phyloP scores from a whole-genome alignment of 2,329 filamentous ascomycete genomes.

The Trichoderma endophyticum region DNA sequence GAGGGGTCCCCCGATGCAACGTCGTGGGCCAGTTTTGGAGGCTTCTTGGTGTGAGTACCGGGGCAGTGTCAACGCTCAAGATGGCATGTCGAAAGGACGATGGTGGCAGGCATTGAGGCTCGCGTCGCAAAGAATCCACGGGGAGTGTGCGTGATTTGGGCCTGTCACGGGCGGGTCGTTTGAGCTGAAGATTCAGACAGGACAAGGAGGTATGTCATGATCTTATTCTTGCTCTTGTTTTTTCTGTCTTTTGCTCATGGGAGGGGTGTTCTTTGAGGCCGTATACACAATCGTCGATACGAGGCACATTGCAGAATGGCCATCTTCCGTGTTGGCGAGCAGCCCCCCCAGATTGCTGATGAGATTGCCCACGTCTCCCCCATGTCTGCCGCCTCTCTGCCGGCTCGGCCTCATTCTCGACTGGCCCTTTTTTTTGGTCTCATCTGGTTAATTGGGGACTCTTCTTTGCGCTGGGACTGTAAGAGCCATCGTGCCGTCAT shows the following conservation, averaged over 20 bases:
- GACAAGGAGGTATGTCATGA: not conserved
- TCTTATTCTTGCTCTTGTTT: not conserved
- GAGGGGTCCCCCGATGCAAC: not conserved
- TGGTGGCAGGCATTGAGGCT: not conserved
- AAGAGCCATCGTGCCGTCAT: not conserved
- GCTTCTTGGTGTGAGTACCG: not conserved
- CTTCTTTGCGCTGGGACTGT: not conserved
- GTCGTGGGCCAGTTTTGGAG: not conserved
- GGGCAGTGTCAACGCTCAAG: slow-evolving; percentile 1
- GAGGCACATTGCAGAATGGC: not conserved
- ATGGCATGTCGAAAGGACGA: not conserved
- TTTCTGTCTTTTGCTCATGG: not conserved
- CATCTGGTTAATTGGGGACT: not conserved
- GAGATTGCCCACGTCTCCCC: not conserved
- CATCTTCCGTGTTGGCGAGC: not conserved
- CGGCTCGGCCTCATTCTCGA: not conserved
- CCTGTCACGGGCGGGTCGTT: not conserved
- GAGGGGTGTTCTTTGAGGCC: not conserved
- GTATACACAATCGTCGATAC: not conserved
- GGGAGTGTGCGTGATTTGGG: not conserved
- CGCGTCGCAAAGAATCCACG: not conserved
- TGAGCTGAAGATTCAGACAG: not conserved
- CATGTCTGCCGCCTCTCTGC: slow-evolving; percentile 2
- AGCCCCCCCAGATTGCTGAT: not conserved
- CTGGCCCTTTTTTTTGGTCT: not conserved